Evolutionary conservation across 129 eudicot species (phyloP), one percentile per base, ranked within the genome.

Genomic region (Dittrichia graveolens): DNA sequence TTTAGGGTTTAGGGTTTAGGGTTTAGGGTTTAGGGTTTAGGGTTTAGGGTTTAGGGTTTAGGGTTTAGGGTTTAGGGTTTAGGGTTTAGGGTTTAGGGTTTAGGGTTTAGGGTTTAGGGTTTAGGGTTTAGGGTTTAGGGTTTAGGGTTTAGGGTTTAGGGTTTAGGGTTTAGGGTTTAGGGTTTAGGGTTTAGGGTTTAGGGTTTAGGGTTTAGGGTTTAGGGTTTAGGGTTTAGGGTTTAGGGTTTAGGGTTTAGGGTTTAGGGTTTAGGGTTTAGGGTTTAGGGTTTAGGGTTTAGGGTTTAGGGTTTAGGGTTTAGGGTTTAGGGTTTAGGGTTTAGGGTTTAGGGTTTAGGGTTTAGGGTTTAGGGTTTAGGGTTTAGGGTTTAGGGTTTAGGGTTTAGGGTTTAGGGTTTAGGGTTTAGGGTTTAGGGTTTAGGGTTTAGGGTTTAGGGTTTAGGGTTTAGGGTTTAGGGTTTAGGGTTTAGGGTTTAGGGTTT

Each of bases 291-390:
- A 63, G 48, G 69, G 69, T 63, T 63, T 5, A 39, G 48, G 69
- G 69, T 63, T 63, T 5, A 63, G 48, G 69, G 69, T 63, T 63
- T 8, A 63, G 48, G 69, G 69, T 63, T 63, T 5, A 63, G 48
- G 69, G 69, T 39, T 38, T 12, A 63, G 48, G 69, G 69, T 63
- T 63, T 39, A 63, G 48, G 69, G 69, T 38, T 63, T 12, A 63
- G 48, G 69, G 69, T 63, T 63, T 14, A 63, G 48, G 69, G 69
- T 63, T 63, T 8, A 63, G 48, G 69, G 47, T 63, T 63, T 8
- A 63, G 48, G 69, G 69, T 63, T 63, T 13, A 63, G 48, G 69
- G 69, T 63, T 38, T 5, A 39, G 48, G 69, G 69, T 63, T 63
- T 5, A 63, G 48, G 69, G 69, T 38, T 63, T 5, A 39, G 48